Evolutionary conservation across 2,329 filamentous ascomycete genomes (phyloP), one percentile per base, ranked within the genome.

Genomic region (Stagonosporopsis vannaccii): DNA sequence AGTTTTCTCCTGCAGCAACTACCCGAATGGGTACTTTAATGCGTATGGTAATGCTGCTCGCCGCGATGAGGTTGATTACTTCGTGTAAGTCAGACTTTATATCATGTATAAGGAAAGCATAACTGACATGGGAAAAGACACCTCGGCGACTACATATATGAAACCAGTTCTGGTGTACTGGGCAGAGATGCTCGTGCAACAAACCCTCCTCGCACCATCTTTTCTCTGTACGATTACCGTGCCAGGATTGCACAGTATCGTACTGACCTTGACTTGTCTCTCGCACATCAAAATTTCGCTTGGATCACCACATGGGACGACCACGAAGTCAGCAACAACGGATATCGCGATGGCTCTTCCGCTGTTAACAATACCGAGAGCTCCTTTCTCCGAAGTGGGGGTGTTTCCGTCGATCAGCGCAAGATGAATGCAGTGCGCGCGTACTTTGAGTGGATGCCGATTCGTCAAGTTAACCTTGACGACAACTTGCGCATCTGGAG

Each of bases 1-100:
- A 1, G 82, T 92, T 1, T 91, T 88, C 70, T 90, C 87, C 2
- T 91, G 89, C 78, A 82, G 80, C 63, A 91, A 75, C 51, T 74
- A 71, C 39, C 71, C 78, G 0, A 78, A 78, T 59, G 80, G 80
- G 2, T 82, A 78, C 63, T 82, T 82, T 67, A 82, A 81, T 43
- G 79, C 77, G 0, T 81, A 81, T 36, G 80, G 79, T n/a, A 72
- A 76, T 51, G 22, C 50, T 66, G 60, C 74, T 65, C 64, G 74
- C 36, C 70, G 78, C 62, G 79, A 78, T 48, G 73, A 73, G 11
- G 75, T 79, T 5, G 77, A 79, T 51, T 79, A 76, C 41, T 74
- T 79, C 2, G 71, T 32, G 30, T 32, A n/a, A 32, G 30, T 15
- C 13, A 4, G 15, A 15, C 4, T n/a, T 4, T 6, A 32, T 15